Conservation (phyloP, 768 basidiomycete species). For the Tephrocybe rancida region DNA sequence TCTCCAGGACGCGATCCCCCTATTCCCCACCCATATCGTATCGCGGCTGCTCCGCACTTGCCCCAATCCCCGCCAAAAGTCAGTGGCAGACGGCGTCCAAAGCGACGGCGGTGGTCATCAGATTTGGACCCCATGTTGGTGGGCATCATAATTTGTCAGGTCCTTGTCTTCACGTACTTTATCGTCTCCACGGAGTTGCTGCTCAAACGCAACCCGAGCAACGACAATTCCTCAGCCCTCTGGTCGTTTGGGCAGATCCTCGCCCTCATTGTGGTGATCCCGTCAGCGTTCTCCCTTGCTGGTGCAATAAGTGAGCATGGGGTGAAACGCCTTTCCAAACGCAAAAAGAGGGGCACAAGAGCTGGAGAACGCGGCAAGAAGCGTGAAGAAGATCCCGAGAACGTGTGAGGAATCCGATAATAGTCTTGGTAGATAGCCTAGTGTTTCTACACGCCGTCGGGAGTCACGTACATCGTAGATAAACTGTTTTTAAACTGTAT, state of each 20-base stretch:
- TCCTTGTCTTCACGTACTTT: slow-evolving; percentile 40
- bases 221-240: slow-evolving; percentile 21
- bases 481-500: background rate
- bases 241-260: slow-evolving; percentile 48
- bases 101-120: slow-evolving; percentile 33
- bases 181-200: slow-evolving; percentile 41
- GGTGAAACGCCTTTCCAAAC: slow-evolving; percentile 28
- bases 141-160: slow-evolving; percentile 37
- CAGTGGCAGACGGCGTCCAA: slow-evolving; percentile 26
- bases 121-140: slow-evolving; percentile 43
- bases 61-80: slow-evolving; percentile 1
- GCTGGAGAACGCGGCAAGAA: background rate
- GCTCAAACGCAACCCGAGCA: slow-evolving; percentile 29
- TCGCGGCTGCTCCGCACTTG: background rate
- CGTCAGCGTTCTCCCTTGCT: slow-evolving; percentile 35
- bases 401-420: background rate
- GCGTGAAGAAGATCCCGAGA: background rate
- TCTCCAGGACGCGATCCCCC: background rate
- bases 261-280: slow-evolving; percentile 41
- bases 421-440: too few relatives aligned
- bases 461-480: background rate
- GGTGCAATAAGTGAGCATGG: slow-evolving; percentile 34
- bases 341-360: slow-evolving; percentile 16
- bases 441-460: background rate
- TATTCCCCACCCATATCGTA: background rate